These are phyloP conservation scores for Paratrypanosoma confusum DNA, from an alignment of 208 protist species.

Conservation along the genomic window DNA sequence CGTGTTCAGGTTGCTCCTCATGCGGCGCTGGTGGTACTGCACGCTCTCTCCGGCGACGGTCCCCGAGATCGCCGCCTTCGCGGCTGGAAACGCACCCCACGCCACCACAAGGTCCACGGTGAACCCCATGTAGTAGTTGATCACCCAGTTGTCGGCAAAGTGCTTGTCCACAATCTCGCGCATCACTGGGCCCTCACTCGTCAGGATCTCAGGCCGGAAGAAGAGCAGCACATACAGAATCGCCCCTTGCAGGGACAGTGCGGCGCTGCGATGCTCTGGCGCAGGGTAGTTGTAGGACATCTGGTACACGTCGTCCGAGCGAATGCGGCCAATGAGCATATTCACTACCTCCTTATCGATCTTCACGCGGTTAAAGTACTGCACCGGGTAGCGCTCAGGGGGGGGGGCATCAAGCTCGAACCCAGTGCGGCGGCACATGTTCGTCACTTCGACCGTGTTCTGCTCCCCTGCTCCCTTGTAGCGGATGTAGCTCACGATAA, in stretches of 20 bases:
- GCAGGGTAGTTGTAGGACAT: constrained; percentile 84
- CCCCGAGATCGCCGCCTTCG: constrained; percentile 81
- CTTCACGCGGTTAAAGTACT: constrained; percentile 85
- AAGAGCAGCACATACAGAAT: constrained; percentile 97
- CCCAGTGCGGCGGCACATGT: constrained; percentile 88
- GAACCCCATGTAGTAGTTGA: constrained; percentile 96
- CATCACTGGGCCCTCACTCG: constrained; percentile 89
- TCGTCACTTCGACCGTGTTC: constrained; percentile 92
- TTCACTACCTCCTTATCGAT: constrained; percentile 55
- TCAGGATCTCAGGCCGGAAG: constrained; percentile 91
- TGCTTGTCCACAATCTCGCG: constrained; percentile 97
- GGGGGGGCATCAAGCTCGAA: constrained; percentile 23
- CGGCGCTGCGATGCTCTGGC: constrained; percentile 91
- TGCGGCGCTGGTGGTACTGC: constrained; percentile 35
- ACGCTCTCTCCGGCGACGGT: constrained; percentile 78
- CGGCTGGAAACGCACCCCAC: constrained; percentile 92
- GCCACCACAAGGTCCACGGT: constrained; percentile 86
- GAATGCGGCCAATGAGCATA: constrained; percentile 88
- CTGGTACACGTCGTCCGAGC: constrained; percentile 95
- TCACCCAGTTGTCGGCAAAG: constrained; percentile 98
- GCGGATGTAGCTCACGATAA: constrained; percentile 95
- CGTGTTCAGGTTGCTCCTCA: constrained; percentile 28
- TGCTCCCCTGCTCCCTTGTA: constrained; percentile 87
- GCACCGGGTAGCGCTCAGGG: constrained; percentile 82
- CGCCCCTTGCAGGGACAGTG: constrained; percentile 87